Evolutionary conservation across 73 alveolate genomes (phyloP), one percentile per base, ranked within the genome.

Genomic region (Paramecium caudatum): DNA sequence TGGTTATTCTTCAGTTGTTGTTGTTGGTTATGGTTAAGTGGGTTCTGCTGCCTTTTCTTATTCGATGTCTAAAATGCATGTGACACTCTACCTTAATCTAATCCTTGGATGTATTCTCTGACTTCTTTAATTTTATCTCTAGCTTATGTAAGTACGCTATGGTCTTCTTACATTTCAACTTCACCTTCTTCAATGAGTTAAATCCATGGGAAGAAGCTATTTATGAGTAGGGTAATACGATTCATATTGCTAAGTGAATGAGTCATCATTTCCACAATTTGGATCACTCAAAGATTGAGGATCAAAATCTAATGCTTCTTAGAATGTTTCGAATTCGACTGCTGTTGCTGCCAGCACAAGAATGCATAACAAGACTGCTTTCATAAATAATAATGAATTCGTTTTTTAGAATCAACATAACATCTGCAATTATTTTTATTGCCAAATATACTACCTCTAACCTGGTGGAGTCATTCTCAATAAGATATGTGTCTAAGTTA

Each of bases 401-500:
- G 80, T 55, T 55, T 55, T n/a, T 55, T 55, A 55, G 46, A 55
- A 55, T 9, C 45, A 6, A 55, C 30, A 55, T 3, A 55, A 0
- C 80, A 55, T 55, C 80, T 27, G 12, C 23, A 41, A 74, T 74
- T 74, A 41, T 17, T 74, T 37, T 19, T 21, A 27, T 74, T 74
- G 46, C 88, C 88, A 74, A 15, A 74, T 74, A 74, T 36, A 37
- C 19, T 74, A 27, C 55, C 88, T 74, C 32, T 27, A 45, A 34
- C 41, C 47, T 21, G 88, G 88, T 39, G 88, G 88, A 16, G 88
- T 74, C 88, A 74, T 74, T 74, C 88, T 74, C 23, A 74, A 43
- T 10, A 74, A 25, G 47, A 74, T 74, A 74, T 74, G 88, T 9
- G 68, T 41, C 88, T 74, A 27, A 43, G 32, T 74, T 74, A 30